phyloP scores from a whole-genome alignment of 1,139 yeast species.

The Debaryomycetaceae sp. region DNA sequence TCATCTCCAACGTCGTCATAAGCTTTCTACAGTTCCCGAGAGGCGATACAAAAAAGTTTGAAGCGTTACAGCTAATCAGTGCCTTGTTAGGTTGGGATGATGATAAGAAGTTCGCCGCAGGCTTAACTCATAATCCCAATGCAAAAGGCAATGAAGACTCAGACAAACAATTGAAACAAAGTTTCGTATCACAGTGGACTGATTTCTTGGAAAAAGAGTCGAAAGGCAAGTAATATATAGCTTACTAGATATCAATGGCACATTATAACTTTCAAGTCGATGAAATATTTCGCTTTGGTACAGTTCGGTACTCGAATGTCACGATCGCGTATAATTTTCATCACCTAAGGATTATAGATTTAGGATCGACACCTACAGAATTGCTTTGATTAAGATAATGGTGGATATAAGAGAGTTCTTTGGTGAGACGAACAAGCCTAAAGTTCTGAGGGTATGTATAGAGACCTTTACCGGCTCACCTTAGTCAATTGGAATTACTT shows the following conservation, averaged over 20 bases:
- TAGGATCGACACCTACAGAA: not conserved
- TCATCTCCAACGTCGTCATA: conserved; percentile 79
- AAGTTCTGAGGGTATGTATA: not conserved
- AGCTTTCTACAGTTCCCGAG: conserved; percentile 86
- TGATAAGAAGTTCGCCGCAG: conserved; percentile 76
- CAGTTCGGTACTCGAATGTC: not conserved
- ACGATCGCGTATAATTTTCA: not conserved
- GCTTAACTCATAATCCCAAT: conserved; percentile 50
- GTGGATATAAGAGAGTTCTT: conserved; percentile 38
- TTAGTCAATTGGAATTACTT: not conserved
- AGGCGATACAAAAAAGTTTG: conserved; percentile 92
- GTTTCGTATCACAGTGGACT: conserved; percentile 85
- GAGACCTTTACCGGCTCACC: too few relatives aligned
- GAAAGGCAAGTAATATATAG: conserved; percentile 6
- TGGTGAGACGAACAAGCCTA: conserved; percentile 7
- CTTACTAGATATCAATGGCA: not conserved
- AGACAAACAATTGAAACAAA: conserved; percentile 45
- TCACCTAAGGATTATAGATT: not conserved
- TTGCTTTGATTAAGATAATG: conserved; percentile 16
- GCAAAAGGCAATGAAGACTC: conserved; percentile 20
- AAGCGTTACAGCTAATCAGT: conserved; percentile 79
- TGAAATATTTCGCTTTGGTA: not conserved
- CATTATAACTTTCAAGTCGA: not conserved
- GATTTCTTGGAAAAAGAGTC: conserved; percentile 83
- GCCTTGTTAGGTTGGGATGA: conserved; percentile 89